Evolutionary conservation across 2,329 filamentous ascomycete species (phyloP).

Genomic region (Colletotrichum gigasporum): DNA sequence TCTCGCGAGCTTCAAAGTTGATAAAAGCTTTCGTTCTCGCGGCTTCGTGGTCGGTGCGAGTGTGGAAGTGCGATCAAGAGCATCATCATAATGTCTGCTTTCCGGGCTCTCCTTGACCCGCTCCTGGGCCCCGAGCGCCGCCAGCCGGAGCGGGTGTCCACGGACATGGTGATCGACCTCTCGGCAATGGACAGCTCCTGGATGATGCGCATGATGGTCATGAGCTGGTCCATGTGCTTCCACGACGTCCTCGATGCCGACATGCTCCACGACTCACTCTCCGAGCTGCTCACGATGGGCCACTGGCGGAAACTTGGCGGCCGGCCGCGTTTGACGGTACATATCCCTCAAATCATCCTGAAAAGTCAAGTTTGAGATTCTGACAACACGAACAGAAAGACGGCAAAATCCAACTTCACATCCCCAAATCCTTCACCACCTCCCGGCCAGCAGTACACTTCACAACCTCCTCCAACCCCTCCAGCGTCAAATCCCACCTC

Average conservation of each 20-base stretch:
- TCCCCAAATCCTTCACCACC: constrained; percentile 10
- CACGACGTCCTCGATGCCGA: constrained; percentile 55
- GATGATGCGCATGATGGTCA: constrained; percentile 42
- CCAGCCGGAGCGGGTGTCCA: background rate
- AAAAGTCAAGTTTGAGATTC: too few species aligned
- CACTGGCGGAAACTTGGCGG: constrained; percentile 58
- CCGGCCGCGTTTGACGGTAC: constrained; percentile 49
- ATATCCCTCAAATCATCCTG: background rate
- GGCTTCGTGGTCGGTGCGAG: too few species aligned
- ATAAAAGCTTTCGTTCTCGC: too few species aligned
- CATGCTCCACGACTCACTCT: constrained; percentile 46
- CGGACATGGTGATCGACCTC: constrained; percentile 34
- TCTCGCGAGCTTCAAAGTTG: too few species aligned
- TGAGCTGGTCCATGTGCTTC: constrained; percentile 50
- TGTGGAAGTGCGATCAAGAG: background rate
- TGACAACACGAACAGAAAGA: background rate
- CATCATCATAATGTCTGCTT: background rate
- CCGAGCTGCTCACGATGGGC: constrained; percentile 48
- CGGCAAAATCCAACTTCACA: constrained; percentile 20
- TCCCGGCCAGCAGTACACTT: constrained; percentile 24
- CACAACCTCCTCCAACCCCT: constrained; percentile 11
- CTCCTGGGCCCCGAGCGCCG: constrained; percentile 11
- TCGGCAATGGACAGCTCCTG: constrained; percentile 41
- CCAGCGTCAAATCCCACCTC: constrained; percentile 3
- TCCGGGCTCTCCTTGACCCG: constrained; percentile 20